A percentile compares a stretch with the other conserved stretches of the same genome.
phyloP scores from a whole-genome alignment of 2,329 filamentous ascomycete genomes.

The Xenosphaeropsis pyriputrescens region DNA sequence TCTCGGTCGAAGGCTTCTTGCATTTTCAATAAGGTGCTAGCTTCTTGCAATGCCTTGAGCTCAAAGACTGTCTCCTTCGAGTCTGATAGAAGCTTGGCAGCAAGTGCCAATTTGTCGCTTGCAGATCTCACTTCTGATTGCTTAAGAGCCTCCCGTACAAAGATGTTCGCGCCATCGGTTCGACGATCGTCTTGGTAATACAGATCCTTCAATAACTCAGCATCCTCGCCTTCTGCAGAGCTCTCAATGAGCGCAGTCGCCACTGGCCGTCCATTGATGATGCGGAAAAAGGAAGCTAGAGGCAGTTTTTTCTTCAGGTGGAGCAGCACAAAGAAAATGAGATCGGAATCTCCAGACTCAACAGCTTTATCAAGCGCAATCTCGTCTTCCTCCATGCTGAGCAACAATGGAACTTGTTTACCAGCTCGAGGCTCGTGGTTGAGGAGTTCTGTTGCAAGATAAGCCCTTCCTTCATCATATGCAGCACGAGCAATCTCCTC shows the following conservation, averaged over 20 bases:
- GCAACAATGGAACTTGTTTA: constrained; percentile 84
- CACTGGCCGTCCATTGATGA: constrained; percentile 71
- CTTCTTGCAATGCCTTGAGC: constrained; percentile 63
- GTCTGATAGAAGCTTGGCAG: constrained; percentile 69
- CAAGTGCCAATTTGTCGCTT: constrained; percentile 77
- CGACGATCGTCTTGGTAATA: constrained; percentile 96
- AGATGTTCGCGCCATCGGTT: constrained; percentile 74
- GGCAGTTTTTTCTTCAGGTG: constrained; percentile 84
- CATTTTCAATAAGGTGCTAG: constrained; percentile 63
- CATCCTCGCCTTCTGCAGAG: constrained; percentile 62
- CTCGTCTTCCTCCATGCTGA: constrained; percentile 92
- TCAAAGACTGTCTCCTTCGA: constrained; percentile 68
- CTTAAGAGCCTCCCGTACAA: constrained; percentile 68
- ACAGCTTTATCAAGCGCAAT: constrained; percentile 93
- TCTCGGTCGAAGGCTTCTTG: constrained; percentile 83
- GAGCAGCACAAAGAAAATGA: constrained; percentile 79
- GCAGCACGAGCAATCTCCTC: constrained; percentile 86
- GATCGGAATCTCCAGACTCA: constrained; percentile 85
- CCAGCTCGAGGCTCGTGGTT: constrained; percentile 90
- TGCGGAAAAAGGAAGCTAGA: constrained; percentile 80
- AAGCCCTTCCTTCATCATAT: constrained; percentile 80
- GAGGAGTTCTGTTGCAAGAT: constrained; percentile 79
- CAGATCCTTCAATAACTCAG: constrained; percentile 76
- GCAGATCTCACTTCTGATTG: constrained; percentile 57
- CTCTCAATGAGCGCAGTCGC: constrained; percentile 85